phyloP scores from a whole-genome alignment of 805 yeast species.

The Wickerhamiella galacta region DNA sequence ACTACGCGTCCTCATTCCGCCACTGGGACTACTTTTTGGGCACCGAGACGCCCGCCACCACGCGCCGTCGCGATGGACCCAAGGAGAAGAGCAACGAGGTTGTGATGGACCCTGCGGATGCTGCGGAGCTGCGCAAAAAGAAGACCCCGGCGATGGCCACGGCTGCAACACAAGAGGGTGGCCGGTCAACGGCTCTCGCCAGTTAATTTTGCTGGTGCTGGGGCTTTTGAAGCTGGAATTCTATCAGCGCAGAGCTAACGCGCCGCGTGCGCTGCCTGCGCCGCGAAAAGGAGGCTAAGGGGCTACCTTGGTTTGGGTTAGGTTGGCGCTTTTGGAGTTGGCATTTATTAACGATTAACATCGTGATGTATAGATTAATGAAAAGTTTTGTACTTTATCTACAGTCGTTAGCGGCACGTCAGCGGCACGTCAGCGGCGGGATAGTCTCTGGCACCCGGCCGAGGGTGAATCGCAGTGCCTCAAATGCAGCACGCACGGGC shows the following conservation, averaged over 20 bases:
- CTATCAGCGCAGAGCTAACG: no score
- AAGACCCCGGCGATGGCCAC: conserved; percentile 1
- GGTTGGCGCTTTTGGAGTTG: no score
- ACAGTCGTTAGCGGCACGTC: background rate
- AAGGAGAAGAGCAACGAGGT: conserved; percentile 13
- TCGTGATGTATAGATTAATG: no score
- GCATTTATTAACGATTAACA: no score
- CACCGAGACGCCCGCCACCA: conserved; percentile 46
- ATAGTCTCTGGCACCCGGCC: conserved; percentile 20
- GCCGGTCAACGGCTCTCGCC: background rate
- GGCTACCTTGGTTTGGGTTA: no score
- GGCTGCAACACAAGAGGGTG: no score
- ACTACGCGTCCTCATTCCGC: conserved; percentile 86
- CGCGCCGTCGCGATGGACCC: conserved; percentile 32
- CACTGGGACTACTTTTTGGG: conserved; percentile 84
- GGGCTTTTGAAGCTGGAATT: no score
- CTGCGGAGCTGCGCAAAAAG: conserved; percentile 8
- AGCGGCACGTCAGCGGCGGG: conserved; percentile 20
- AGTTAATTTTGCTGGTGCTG: background rate
- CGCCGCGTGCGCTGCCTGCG: no score
- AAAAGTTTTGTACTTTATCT: background rate
- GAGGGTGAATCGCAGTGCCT: conserved; percentile 14
- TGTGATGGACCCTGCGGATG: conserved; percentile 16
- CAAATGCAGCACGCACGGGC: conserved; percentile 31
- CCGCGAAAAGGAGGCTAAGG: no score